Evolutionary conservation across 2,329 filamentous ascomycete species (phyloP), one percentile per base, ranked within the genome.

Genomic region (Aspergillus fumigatiaffinis): DNA sequence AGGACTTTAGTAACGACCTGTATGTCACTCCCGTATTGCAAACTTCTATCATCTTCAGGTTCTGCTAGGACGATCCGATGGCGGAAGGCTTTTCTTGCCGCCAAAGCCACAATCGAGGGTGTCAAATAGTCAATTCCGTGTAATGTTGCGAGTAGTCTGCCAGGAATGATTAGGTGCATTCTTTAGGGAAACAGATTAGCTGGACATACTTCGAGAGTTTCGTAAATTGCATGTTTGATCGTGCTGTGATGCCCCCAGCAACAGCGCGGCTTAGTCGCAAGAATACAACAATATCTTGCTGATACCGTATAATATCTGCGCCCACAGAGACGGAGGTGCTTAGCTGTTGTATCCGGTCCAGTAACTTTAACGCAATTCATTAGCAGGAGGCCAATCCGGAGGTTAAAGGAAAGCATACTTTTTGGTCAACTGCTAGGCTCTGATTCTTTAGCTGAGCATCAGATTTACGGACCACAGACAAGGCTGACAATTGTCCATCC

Each of bases 21-120:
- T 0, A 88, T 64, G 53, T 89, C 86, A 72, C 93, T 97, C 0
- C 94, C 94, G 86, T 95, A 99, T 72, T 96, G 91, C 79, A 96
- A 83, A 71, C 92, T 97, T 50, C 92, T 82, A 76, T 97, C 94
- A 56, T 86, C 84, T 60, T 85, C 82, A 1, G 90, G 82, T 1
- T 77, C 75, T 0, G 88, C 85, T 55, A 97, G 82, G 14, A 84
- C 75, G 32, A 99, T 86, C 8, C 92, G 87, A 76, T 99, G 94
- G 20, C 89, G 81, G 69, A 96, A 99, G 25, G 96, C 84, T 76
- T 97, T 97, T 59, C 85, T 85, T 1, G 88, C 87, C 4, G 94
- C 94, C 49, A 99, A 80, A 7, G 82, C 85, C 21, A 97, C 87
- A 26, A 97, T 82, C 1, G 91, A 89, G 0, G 94, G 93, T 0